Evolutionary conservation across 257 asterid species (phyloP), one percentile per base, ranked within the genome.

Genomic region (Nicotiana obtusifolia): DNA sequence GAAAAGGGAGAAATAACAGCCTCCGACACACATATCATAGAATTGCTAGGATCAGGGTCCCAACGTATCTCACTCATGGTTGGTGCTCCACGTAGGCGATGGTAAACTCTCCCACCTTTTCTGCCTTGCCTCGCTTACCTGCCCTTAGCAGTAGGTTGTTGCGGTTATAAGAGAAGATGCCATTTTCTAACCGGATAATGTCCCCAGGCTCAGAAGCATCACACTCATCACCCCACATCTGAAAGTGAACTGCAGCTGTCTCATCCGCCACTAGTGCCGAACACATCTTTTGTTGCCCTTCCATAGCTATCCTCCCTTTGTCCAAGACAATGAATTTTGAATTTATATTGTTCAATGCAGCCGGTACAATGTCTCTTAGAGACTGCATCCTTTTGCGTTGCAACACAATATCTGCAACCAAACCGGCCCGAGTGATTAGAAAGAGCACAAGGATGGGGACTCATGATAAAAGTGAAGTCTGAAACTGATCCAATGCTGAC

Each of bases 201-300:
- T 93, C 94, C 5, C 96, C 96, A 0, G 90, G 83, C 81, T 89
- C 87, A 47, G 93, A 90, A 0, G 89, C 90, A 4, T 90, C 91
- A 77, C 98, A 92, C 85, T 95, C 94, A 28, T 88, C 95, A 2
- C 93, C 95, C 93, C 95, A 91, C 28, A 91, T 80, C 86, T 93
- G 91, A 78, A 95, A 90, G 88, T 95, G 98, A 56, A 93, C 95
- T 0, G 98, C 92, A 24, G 98, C 99, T 0, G 94, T 93, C 86
- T 95, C 97, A 71, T 92, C 97, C 1, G 97, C 98, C 76, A 86
- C 97, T 81, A 92, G 87, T 2, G 93, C 91, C 75, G 91, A 85
- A 76, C 94, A 86, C 22, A 87, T 83, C 86, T 81, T 90, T 60
- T 64, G 64, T 14, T 88, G 92, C 14, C 89, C 92, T 82, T 91